Percentiles rank a stretch among this genome's conserved stretches.
Evolutionary conservation across 2,329 filamentous ascomycete species (phyloP).

Genomic region (Alternaria brassicae): DNA sequence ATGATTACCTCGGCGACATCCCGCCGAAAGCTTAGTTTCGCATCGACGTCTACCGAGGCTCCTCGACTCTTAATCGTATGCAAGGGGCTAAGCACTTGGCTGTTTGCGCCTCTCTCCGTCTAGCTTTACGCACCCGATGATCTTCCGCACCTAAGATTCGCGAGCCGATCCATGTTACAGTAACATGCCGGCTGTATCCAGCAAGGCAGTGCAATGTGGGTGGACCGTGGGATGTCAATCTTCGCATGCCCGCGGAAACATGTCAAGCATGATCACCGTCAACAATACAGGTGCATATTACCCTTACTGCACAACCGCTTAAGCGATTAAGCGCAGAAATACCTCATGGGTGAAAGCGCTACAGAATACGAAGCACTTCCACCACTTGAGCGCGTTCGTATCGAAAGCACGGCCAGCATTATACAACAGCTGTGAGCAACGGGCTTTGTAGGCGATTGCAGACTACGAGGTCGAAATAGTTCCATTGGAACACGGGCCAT

Average conservation of each 20-base stretch:
- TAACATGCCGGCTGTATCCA: conserved; percentile 2
- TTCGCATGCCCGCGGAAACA: not conserved
- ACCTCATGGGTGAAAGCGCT: not conserved
- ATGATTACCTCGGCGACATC: not conserved
- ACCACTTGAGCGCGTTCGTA: not conserved
- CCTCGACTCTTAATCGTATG: not conserved
- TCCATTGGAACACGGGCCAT: not conserved
- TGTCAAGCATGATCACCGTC: not conserved
- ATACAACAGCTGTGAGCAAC: not conserved
- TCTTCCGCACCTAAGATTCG: conserved; percentile 14
- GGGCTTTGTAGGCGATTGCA: not conserved
- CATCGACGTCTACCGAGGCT: not conserved
- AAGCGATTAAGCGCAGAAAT: not conserved
- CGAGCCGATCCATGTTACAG: conserved; percentile 15
- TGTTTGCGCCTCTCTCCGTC: not conserved
- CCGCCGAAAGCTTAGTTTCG: not conserved
- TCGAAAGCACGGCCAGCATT: not conserved
- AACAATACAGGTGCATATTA: not conserved
- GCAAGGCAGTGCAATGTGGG: not conserved
- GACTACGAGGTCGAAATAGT: not conserved
- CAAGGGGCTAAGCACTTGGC: not conserved
- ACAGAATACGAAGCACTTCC: not conserved
- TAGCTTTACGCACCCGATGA: conserved; percentile 6
- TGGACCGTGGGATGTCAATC: not conserved
- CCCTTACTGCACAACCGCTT: not conserved